Conservation (phyloP, 2,329 filamentous ascomycete species). For the Akanthomyces dipterigenus region DNA sequence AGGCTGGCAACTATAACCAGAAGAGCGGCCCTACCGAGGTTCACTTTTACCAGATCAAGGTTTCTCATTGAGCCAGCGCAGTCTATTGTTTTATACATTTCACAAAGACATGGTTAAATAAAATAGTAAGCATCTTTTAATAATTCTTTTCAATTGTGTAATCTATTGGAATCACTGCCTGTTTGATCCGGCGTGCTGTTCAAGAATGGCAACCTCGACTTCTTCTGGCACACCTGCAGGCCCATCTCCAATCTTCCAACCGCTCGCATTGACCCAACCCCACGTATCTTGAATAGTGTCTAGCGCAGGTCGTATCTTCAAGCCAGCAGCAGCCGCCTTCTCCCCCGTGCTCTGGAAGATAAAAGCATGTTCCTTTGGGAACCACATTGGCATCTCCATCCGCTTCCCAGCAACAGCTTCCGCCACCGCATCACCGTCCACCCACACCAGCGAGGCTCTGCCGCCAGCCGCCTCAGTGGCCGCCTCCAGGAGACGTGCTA, state of each 20-base stretch:
- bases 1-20: constrained; percentile 33
- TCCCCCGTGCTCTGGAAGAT: background rate
- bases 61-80: constrained; percentile 12
- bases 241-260: constrained; percentile 4
- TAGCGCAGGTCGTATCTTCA: constrained; percentile 6
- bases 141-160: no score
- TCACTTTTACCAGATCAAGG: constrained; percentile 18
- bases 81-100: background rate
- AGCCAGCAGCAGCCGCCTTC: constrained; percentile 1
- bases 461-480: background rate
- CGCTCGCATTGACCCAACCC: constrained; percentile 7
- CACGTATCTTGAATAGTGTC: constrained; percentile 13
- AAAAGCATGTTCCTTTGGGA: background rate
- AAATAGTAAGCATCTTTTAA: no score
- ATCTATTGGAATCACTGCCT: background rate
- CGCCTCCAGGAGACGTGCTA: constrained; percentile 4
- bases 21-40: constrained; percentile 21
- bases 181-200: background rate
- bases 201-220: background rate
- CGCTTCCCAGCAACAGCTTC: background rate
- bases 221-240: constrained; percentile 2
- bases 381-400: constrained; percentile 13
- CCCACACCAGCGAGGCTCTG: constrained; percentile 10
- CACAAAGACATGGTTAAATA: no score
- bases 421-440: constrained; percentile 7